Percentiles rank a stretch among this genome's conserved stretches.
phyloP scores from a whole-genome alignment of 2,329 filamentous ascomycete species.

The Aspergillus pseudoterreus region DNA sequence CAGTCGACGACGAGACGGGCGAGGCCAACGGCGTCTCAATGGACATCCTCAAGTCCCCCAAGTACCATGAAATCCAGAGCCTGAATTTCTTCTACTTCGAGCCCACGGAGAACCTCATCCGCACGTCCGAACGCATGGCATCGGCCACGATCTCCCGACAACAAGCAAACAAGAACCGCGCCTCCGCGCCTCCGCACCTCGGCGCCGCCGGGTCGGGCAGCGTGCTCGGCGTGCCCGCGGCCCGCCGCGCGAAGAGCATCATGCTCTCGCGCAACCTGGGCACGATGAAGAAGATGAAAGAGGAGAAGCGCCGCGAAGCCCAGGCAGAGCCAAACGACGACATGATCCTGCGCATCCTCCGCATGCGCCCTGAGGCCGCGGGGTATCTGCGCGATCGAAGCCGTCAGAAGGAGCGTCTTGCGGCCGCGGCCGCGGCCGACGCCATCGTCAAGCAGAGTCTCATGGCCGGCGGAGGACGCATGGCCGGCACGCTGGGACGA shows the following conservation, averaged over 20 bases:
- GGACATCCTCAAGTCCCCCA: slow-evolving; percentile 90
- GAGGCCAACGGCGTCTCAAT: slow-evolving; percentile 84
- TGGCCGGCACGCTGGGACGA: slow-evolving; percentile 44
- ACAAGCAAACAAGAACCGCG: slow-evolving; percentile 62
- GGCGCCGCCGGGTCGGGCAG: slow-evolving; percentile 38
- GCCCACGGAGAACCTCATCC: slow-evolving; percentile 81
- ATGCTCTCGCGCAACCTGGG: slow-evolving; percentile 93
- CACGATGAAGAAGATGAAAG: slow-evolving; percentile 93
- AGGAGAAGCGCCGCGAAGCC: slow-evolving; percentile 90
- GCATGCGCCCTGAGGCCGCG: slow-evolving; percentile 89
- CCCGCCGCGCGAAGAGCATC: slow-evolving; percentile 64
- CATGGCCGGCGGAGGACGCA: slow-evolving; percentile 54
- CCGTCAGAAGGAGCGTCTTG: slow-evolving; percentile 88
- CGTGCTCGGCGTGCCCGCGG: slow-evolving; percentile 46
- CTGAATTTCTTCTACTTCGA: slow-evolving; percentile 99
- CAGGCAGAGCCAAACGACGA: slow-evolving; percentile 97
- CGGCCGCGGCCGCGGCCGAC: slow-evolving; percentile 84
- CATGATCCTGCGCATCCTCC: slow-evolving; percentile 91
- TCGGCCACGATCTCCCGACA: slow-evolving; percentile 77
- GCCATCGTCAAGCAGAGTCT: slow-evolving; percentile 93
- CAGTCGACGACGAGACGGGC: slow-evolving; percentile 75
- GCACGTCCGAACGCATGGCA: slow-evolving; percentile 95
- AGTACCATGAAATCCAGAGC: slow-evolving; percentile 95
- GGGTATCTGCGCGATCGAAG: slow-evolving; percentile 85
- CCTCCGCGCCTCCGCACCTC: slow-evolving; percentile 63